Evolutionary conservation across 2,329 filamentous ascomycete species (phyloP).

Genomic region (Hypoxylon sp.): DNA sequence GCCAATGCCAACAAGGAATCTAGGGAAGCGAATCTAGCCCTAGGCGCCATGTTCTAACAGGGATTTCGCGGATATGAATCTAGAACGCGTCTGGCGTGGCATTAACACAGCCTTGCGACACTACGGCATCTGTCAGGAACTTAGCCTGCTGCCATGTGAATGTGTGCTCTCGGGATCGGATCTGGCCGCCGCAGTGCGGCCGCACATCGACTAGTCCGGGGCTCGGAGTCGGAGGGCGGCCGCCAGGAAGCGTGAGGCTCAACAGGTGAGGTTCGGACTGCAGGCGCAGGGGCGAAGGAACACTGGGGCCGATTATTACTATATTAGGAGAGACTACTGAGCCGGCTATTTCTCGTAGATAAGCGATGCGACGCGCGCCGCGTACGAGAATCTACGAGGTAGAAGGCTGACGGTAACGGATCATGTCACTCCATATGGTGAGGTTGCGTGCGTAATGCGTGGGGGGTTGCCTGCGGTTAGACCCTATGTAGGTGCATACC

Average conservation of each 20-base stretch:
- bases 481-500: neutral
- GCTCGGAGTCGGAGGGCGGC: slow-evolving; percentile 3
- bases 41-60: slow-evolving; percentile 30
- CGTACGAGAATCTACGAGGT: slow-evolving; percentile 1
- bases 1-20: neutral
- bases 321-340: slow-evolving; percentile 27
- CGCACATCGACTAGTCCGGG: neutral
- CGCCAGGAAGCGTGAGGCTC: slow-evolving; percentile 11
- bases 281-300: slow-evolving; percentile 10
- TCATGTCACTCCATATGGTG: slow-evolving; percentile 24
- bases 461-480: slow-evolving; percentile 28
- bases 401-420: slow-evolving; percentile 22
- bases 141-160: neutral
- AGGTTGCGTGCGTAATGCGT: slow-evolving; percentile 34
- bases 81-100: slow-evolving; percentile 20
- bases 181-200: neutral
- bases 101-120: neutral
- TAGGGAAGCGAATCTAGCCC: slow-evolving; percentile 41
- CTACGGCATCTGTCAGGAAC: slow-evolving; percentile 8
- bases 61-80: slow-evolving; percentile 36
- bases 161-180: slow-evolving; percentile 8
- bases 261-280: slow-evolving; percentile 1
- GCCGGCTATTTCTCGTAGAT: slow-evolving; percentile 13
- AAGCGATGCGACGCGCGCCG: slow-evolving; percentile 12
- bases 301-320: slow-evolving; percentile 27